These are phyloP conservation scores for Chrysoporthe cubensis DNA, from an alignment of 2,329 filamentous ascomycete genomes.

Conservation along the genomic window DNA sequence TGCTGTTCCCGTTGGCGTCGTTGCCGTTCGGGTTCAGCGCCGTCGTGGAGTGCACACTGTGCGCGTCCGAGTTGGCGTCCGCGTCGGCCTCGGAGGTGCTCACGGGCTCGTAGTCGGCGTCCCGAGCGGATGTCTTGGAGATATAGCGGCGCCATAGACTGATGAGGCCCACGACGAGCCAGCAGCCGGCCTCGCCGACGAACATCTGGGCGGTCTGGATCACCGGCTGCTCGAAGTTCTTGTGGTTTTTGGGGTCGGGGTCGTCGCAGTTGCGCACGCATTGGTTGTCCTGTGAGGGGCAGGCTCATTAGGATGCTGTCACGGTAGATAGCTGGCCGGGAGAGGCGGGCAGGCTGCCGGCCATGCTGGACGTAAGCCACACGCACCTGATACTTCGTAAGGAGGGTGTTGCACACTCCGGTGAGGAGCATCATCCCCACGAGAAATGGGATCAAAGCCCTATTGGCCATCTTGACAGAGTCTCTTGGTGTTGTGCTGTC, in stretches of 20 bases:
- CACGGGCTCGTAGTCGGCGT: conserved; percentile 70
- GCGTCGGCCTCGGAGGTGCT: conserved; percentile 50
- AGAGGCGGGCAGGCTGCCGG: conserved; percentile 10
- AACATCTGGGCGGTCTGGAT: conserved; percentile 99
- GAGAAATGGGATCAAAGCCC: conserved; percentile 77
- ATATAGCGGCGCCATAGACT: conserved; percentile 65
- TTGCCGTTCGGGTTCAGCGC: conserved; percentile 47
- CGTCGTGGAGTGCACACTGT: conserved; percentile 48
- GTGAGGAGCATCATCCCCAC: conserved; percentile 97
- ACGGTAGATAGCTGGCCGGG: neutral
- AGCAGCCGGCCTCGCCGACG: conserved; percentile 92
- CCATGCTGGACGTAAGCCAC: conserved; percentile 12
- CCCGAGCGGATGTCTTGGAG: conserved; percentile 45
- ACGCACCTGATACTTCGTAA: conserved; percentile 92
- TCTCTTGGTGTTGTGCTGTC: conserved; percentile 7
- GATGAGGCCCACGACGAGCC: conserved; percentile 80
- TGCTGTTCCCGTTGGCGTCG: conserved; percentile 41
- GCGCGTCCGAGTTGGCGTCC: conserved; percentile 49
- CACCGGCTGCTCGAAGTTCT: conserved; percentile 90
- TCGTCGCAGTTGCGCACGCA: conserved; percentile 89
- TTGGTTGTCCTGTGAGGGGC: conserved; percentile 79
- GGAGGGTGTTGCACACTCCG: conserved; percentile 92
- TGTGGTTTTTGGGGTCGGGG: conserved; percentile 65
- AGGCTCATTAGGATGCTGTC: conserved; percentile 29
- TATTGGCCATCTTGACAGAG: conserved; percentile 64